Conservation (phyloP, 2,329 filamentous ascomycete species). For the Diplodia corticola region DNA sequence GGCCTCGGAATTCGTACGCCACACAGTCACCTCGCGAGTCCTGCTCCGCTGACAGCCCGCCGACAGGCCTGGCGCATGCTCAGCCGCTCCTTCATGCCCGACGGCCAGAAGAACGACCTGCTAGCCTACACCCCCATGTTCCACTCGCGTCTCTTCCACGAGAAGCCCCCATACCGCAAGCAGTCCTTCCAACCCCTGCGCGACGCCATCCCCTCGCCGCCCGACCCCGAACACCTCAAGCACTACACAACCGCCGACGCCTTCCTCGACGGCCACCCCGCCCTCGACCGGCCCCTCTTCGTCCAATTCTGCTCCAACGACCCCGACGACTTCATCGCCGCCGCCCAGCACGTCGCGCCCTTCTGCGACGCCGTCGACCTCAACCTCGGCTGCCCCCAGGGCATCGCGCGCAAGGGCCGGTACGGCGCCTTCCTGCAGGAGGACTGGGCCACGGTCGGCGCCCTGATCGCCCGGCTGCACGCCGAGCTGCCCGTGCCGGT, state of each 20-base stretch:
- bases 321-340: conserved; percentile 73
- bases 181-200: conserved; percentile 74
- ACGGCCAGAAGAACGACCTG: conserved; percentile 54
- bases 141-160: conserved; percentile 83
- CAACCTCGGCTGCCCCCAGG: conserved; percentile 94
- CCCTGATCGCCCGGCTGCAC: conserved; percentile 82
- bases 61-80: conserved; percentile 91
- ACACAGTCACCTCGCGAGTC: conserved; percentile 28
- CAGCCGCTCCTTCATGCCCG: conserved; percentile 83
- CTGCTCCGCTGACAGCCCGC: conserved; percentile 17
- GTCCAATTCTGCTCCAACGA: conserved; percentile 97
- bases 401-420: conserved; percentile 84
- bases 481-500: conserved; percentile 77
- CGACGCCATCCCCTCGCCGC: conserved; percentile 35
- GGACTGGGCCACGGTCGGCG: conserved; percentile 78
- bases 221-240: conserved; percentile 38
- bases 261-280: conserved; percentile 79
- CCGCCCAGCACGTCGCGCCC: conserved; percentile 75
- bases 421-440: conserved; percentile 97
- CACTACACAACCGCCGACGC: conserved; percentile 32
- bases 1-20: conserved; percentile 88
- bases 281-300: conserved; percentile 82
- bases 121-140: conserved; percentile 96
- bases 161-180: conserved; percentile 73
- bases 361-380: conserved; percentile 95